Evolutionary conservation across 805 yeast species (phyloP).

Genomic region (Candida oleophila): DNA sequence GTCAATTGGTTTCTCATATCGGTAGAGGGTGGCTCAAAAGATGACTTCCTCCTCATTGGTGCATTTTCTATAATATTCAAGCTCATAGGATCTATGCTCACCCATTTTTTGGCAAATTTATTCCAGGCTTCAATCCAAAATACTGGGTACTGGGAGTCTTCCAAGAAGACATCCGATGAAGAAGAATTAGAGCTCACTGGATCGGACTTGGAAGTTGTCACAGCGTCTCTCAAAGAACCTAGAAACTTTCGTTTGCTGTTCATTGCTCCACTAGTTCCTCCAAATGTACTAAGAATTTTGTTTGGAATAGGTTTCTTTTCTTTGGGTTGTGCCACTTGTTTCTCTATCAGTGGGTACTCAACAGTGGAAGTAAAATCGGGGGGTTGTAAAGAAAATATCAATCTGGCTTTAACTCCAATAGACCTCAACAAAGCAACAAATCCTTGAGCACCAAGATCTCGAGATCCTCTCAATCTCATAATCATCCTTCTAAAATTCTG

Average conservation of each 20-base stretch:
- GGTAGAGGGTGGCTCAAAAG: slow-evolving; percentile 70
- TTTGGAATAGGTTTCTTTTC: slow-evolving; percentile 6
- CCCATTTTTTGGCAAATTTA: slow-evolving; percentile 65
- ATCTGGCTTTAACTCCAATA: slow-evolving; percentile 66
- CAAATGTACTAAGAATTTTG: slow-evolving; percentile 16
- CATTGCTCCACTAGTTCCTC: slow-evolving; percentile 23
- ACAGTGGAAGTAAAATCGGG: slow-evolving; percentile 66
- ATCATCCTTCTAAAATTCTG: slow-evolving; percentile 46
- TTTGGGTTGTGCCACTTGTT: slow-evolving; percentile 5
- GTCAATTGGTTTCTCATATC: slow-evolving; percentile 59
- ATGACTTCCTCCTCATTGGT: slow-evolving; percentile 48
- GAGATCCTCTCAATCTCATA: slow-evolving; percentile 56
- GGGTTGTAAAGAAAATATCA: slow-evolving; percentile 84
- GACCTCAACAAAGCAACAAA: slow-evolving; percentile 76
- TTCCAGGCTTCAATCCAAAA: slow-evolving; percentile 98
- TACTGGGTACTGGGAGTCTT: slow-evolving; percentile 54
- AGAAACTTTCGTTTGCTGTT: slow-evolving; percentile 19
- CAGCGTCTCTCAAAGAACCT: neutral
- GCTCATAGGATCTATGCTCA: slow-evolving; percentile 81
- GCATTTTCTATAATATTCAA: slow-evolving; percentile 62
- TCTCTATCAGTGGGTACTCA: slow-evolving; percentile 12
- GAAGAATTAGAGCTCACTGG: neutral
- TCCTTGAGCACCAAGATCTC: slow-evolving; percentile 84
- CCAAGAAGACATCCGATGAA: slow-evolving; percentile 10
- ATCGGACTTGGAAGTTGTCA: slow-evolving; percentile 4